Conservation (phyloP, 106 monocot species). For the Vanilla planifolia region DNA sequence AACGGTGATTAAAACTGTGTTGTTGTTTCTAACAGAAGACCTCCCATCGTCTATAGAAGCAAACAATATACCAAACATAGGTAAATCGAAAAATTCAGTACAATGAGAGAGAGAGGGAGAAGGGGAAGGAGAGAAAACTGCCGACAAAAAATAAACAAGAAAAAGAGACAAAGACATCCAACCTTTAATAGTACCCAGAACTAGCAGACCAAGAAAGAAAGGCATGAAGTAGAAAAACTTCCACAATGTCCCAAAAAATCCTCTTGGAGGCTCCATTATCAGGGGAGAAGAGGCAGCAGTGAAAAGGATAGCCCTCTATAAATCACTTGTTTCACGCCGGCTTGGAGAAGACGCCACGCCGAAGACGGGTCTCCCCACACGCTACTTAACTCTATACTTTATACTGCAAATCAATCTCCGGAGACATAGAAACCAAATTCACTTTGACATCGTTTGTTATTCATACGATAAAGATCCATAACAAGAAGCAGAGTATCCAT, state of each 20-base stretch:
- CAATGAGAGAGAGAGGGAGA: neutral
- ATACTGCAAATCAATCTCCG: neutral
- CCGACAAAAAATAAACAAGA: neutral
- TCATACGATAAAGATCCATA: neutral
- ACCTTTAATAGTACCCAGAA: conserved; percentile 8
- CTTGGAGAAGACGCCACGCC: too few species aligned
- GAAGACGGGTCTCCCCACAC: neutral
- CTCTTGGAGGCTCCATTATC: conserved; percentile 9
- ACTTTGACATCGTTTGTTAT: neutral
- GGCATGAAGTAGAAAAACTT: conserved; percentile 9
- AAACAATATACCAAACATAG: too few species aligned
- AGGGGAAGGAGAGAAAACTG: too few species aligned
- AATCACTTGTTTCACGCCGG: neutral
- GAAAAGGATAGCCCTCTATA: too few species aligned
- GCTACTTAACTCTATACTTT: too few species aligned
- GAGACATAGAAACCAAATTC: neutral
- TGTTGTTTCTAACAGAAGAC: too few species aligned
- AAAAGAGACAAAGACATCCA: neutral
- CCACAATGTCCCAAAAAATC: conserved; percentile 8
- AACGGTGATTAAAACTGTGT: too few species aligned
- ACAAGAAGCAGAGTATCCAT: neutral
- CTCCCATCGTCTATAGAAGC: too few species aligned
- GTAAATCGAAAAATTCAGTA: neutral
- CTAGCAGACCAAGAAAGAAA: conserved; percentile 5
- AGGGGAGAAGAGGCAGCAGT: neutral